A percentile compares a stretch with the other conserved stretches of the same genome.
These are phyloP conservation scores for Thelonectria rubi DNA, from an alignment of 2,329 filamentous ascomycete genomes.

Conservation along the genomic window DNA sequence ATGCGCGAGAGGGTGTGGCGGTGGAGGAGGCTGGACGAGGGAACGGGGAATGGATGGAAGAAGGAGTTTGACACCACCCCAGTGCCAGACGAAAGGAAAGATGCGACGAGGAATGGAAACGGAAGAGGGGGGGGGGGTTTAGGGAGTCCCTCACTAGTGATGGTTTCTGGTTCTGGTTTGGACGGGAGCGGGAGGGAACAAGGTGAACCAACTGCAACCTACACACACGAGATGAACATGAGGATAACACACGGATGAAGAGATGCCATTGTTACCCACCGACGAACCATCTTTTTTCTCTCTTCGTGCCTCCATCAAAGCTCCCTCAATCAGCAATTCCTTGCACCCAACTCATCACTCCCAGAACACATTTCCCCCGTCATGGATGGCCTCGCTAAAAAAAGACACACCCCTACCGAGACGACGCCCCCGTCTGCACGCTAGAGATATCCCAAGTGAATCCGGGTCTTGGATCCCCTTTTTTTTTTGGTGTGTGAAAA, in stretches of 20 bases:
- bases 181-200: no score
- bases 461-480: conserved; percentile 1
- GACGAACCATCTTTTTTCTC: no score
- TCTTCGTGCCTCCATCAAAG: no score
- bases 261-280: background rate
- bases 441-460: background rate
- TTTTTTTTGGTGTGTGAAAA: no score
- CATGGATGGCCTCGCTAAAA: conserved; percentile 24
- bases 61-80: conserved; percentile 31
- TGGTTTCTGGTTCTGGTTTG: no score
- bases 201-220: conserved; percentile 19
- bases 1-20: conserved; percentile 15
- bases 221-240: conserved; percentile 9
- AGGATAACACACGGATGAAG: background rate
- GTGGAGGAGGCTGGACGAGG: conserved; percentile 17
- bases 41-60: conserved; percentile 14
- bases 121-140: no score
- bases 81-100: no score
- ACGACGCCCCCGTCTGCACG: conserved; percentile 10
- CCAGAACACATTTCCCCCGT: conserved; percentile 7
- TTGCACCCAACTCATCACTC: no score
- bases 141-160: no score
- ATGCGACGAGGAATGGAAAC: no score
- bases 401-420: conserved; percentile 20
- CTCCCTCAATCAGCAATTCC: no score